phyloP scores from a whole-genome alignment of 176 grass and related monocot genomes.

The Oryza australiensis region DNA sequence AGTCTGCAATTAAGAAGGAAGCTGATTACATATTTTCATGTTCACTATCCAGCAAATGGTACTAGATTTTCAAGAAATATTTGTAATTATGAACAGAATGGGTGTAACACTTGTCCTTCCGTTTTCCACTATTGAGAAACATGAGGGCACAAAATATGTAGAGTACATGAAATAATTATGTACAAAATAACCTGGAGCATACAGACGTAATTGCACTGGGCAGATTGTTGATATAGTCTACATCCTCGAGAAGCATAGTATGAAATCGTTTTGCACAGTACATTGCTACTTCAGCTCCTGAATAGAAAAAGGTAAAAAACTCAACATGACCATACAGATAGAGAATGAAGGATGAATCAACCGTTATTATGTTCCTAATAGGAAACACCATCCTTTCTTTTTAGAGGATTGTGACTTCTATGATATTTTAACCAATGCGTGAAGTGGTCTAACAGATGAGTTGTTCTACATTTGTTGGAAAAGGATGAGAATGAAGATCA shows the following conservation, averaged over 20 bases:
- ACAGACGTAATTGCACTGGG: not conserved
- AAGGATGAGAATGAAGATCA: not conserved
- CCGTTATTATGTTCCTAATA: not conserved
- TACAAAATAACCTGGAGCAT: constrained; percentile 22
- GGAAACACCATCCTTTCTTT: not conserved
- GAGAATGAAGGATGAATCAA: not conserved
- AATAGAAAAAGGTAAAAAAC: not conserved
- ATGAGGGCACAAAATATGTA: not conserved
- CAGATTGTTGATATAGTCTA: not conserved
- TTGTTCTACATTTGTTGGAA: not conserved
- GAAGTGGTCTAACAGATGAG: not conserved
- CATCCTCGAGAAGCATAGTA: not conserved
- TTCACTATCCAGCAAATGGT: not conserved
- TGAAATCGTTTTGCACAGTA: constrained; percentile 16
- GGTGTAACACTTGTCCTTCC: not conserved
- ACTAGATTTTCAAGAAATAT: not conserved
- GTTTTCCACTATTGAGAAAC: not conserved
- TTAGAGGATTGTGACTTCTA: not conserved
- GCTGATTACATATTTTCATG: not conserved
- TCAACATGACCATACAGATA: not conserved
- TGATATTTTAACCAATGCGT: not conserved
- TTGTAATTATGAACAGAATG: not conserved
- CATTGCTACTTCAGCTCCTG: constrained; percentile 28
- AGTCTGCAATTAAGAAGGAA: constrained; percentile 25
- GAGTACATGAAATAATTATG: not conserved